Evolutionary conservation across 495 filamentous ascomycete genomes (phyloP).

Genomic region (Barbatosphaeria neglecta): DNA sequence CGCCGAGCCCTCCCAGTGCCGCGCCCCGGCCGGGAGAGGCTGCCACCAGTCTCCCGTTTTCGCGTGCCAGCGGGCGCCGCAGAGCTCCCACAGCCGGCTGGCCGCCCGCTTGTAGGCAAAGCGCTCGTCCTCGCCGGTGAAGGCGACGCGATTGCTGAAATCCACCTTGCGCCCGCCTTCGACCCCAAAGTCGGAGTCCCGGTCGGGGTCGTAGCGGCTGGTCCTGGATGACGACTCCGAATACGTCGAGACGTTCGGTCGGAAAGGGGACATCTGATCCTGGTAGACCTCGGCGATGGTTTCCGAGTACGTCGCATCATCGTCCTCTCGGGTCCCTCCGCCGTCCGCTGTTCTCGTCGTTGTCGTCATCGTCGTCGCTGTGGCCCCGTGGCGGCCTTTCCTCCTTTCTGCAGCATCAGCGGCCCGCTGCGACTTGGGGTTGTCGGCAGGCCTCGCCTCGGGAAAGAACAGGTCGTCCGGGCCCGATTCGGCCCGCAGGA

Average conservation of each 20-base stretch:
- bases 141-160: conserved; percentile 44
- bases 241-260: conserved; percentile 57
- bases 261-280: conserved; percentile 55
- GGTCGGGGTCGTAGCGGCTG: conserved; percentile 32
- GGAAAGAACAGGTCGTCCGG: conserved; percentile 64
- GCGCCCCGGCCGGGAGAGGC: conserved; percentile 44
- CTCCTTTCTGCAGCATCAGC: neutral
- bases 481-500: conserved; percentile 42
- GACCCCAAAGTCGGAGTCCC: conserved; percentile 33
- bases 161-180: conserved; percentile 24
- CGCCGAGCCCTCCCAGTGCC: conserved; percentile 44
- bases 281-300: conserved; percentile 61
- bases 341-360: too few species aligned
- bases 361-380: too few species aligned
- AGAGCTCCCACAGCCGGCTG: conserved; percentile 61
- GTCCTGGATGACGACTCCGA: conserved; percentile 22
- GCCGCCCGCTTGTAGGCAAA: conserved; percentile 61
- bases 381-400: too few species aligned
- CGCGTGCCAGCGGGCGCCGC: conserved; percentile 50
- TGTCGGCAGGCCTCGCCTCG: conserved; percentile 20
- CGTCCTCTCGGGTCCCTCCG: too few species aligned
- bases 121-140: conserved; percentile 61
- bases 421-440: neutral
- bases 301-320: conserved; percentile 50
- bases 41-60: conserved; percentile 50